Conservation (phyloP, 495 filamentous ascomycete genomes). For the Daldinia grandis region DNA sequence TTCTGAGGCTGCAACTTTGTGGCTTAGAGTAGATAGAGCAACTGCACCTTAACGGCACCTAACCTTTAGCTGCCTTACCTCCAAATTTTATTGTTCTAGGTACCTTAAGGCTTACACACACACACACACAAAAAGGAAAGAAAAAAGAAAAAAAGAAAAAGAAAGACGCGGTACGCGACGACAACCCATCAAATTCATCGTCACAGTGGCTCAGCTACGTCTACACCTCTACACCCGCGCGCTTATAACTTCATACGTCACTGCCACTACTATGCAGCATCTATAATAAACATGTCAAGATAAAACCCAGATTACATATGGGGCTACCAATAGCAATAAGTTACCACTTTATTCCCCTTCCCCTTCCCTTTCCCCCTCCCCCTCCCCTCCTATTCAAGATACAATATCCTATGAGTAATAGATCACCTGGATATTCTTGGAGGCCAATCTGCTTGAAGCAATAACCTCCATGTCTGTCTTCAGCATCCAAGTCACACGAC, state of each 20-base stretch:
- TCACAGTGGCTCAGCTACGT: slow-evolving; percentile 32
- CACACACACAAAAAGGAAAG: too few species aligned
- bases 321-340: slow-evolving; percentile 35
- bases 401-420: slow-evolving; percentile 11
- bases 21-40: slow-evolving; percentile 30
- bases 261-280: slow-evolving; percentile 8
- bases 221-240: slow-evolving; percentile 32
- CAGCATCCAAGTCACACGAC: slow-evolving; percentile 25
- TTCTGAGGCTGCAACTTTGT: slow-evolving; percentile 25
- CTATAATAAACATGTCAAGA: slow-evolving; percentile 18
- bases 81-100: not conserved
- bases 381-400: not conserved
- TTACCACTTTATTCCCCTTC: not conserved
- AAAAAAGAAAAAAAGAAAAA: too few species aligned
- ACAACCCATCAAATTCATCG: not conserved
- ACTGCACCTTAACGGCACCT: not conserved
- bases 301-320: slow-evolving; percentile 22
- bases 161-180: slow-evolving; percentile 4
- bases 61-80: not conserved
- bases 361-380: too few species aligned
- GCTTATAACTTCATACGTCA: slow-evolving; percentile 21
- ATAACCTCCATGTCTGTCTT: slow-evolving; percentile 5
- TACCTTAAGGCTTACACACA: too few species aligned
- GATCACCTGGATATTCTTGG: slow-evolving; percentile 28
- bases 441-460: slow-evolving; percentile 14